phyloP scores from a whole-genome alignment of 2,329 filamentous ascomycete species.

The Coniella vitis region DNA sequence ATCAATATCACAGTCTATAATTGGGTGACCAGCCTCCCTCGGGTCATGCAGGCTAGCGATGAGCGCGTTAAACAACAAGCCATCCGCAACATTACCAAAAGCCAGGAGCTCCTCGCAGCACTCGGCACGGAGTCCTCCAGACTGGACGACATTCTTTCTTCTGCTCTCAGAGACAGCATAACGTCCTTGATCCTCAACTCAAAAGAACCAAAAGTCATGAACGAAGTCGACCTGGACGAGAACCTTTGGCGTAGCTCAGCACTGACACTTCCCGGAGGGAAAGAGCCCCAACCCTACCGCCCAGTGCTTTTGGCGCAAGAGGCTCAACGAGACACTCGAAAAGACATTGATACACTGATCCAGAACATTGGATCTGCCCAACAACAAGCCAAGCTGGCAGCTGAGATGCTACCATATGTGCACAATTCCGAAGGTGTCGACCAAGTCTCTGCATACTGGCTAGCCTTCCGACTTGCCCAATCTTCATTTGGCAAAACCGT shows the following conservation, averaged over 20 bases:
- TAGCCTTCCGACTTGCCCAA: conserved; percentile 66
- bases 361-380: conserved; percentile 48
- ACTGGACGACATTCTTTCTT: conserved; percentile 59
- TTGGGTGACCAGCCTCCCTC: conserved; percentile 75
- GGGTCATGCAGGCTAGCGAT: conserved; percentile 77
- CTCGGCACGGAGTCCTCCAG: conserved; percentile 59
- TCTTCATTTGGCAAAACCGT: conserved; percentile 43
- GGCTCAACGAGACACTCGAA: conserved; percentile 57
- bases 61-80: conserved; percentile 67
- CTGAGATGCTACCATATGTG: conserved; percentile 58
- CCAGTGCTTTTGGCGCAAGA: conserved; percentile 57
- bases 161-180: conserved; percentile 69
- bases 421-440: conserved; percentile 50
- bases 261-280: conserved; percentile 17
- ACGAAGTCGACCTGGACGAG: conserved; percentile 26
- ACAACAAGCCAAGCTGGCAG: conserved; percentile 53
- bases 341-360: conserved; percentile 52
- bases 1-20: conserved; percentile 66
- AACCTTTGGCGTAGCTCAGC: conserved; percentile 25
- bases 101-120: conserved; percentile 58
- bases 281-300: conserved; percentile 37
- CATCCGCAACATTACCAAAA: conserved; percentile 69
- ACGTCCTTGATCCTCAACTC: conserved; percentile 33
- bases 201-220: conserved; percentile 25
- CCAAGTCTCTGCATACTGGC: conserved; percentile 70